Conservation (phyloP, 768 basidiomycete genomes). For the Tylopilus balloui region DNA sequence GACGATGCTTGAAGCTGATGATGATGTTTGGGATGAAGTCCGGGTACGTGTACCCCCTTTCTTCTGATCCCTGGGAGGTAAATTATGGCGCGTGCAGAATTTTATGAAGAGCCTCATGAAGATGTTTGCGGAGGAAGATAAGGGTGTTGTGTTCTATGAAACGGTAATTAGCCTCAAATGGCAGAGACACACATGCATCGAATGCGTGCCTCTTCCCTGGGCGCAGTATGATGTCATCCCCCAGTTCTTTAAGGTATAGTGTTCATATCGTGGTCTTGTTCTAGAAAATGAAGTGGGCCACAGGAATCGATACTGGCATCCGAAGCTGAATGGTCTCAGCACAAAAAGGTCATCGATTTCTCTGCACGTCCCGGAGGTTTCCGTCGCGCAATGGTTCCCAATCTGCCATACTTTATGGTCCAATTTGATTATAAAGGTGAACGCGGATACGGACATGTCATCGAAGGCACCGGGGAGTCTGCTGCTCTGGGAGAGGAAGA, state of each 20-base stretch:
- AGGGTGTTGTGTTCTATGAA: conserved; percentile 94
- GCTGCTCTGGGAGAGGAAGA: conserved; percentile 58
- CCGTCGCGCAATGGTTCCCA: conserved; percentile 91
- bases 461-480: conserved; percentile 79
- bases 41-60: conserved; percentile 53
- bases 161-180: conserved; percentile 82
- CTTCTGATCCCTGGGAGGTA: not conserved
- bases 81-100: conserved; percentile 38
- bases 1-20: conserved; percentile 87
- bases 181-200: conserved; percentile 91
- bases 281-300: conserved; percentile 2
- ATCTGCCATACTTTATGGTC: conserved; percentile 98
- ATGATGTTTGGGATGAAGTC: conserved; percentile 98
- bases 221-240: conserved; percentile 82
- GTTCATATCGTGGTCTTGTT: not conserved
- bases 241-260: conserved; percentile 81
- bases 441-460: conserved; percentile 97
- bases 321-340: conserved; percentile 97
- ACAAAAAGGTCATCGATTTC: conserved; percentile 96
- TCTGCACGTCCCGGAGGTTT: conserved; percentile 87
- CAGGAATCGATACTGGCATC: conserved; percentile 92
- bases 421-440: conserved; percentile 98
- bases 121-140: conserved; percentile 90
- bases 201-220: conserved; percentile 91
- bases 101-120: conserved; percentile 92